Base-by-base conservation (phyloP, 2,329 filamentous ascomycete genomes). In the Emericellopsis cladophorae region DNA sequence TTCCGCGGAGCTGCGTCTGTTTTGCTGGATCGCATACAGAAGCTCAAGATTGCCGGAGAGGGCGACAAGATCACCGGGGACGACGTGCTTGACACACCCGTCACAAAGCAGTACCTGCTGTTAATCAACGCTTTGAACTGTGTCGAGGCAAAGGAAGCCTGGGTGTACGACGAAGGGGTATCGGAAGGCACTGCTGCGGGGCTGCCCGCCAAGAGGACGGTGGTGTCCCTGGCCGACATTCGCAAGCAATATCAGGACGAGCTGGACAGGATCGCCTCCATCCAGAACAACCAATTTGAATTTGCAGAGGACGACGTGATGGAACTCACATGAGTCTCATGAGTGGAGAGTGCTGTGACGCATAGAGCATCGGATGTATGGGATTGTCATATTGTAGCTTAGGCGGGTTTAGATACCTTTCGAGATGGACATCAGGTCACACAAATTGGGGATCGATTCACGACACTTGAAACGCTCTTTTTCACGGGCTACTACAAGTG, bases 81-180 rank as follows among this genome's bases (percentile, higher is more conserved):
- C 15, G 76, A 80, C 45, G 66, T 68, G 4, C 63, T 79, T 10
- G 77, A 81, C 49, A 81, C 77, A 0, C 68, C 71, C 1, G 70
- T 84, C 26, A 79, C 81, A 37, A 76, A 84, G 49, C 82, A 86
- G 53, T 92, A 94, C 52, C 66, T 96, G n/a, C 72, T 88, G 45
- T 74, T 98, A 36, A 94, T 98, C 65, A 98, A 98, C 57, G 81
- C 87, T 1, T 68, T 98, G 45, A 86, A 84, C 48, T 95, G 87
- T 47, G 87, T 95, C 33, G 79, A 84, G 38, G 68, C 79, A 43
- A 77, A 74, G 49, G 78, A 85, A 46, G 84, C 95, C 53, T 98
- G 93, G 75, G 76, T 94, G 56, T 79, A 75, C 38, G 52, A 58
- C 57, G 55, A 61, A 40, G 51, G 56, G 11, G 41, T 48, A 8